Evolutionary conservation across 2,329 filamentous ascomycete genomes (phyloP).

Genomic region (Cercospora sp.): DNA sequence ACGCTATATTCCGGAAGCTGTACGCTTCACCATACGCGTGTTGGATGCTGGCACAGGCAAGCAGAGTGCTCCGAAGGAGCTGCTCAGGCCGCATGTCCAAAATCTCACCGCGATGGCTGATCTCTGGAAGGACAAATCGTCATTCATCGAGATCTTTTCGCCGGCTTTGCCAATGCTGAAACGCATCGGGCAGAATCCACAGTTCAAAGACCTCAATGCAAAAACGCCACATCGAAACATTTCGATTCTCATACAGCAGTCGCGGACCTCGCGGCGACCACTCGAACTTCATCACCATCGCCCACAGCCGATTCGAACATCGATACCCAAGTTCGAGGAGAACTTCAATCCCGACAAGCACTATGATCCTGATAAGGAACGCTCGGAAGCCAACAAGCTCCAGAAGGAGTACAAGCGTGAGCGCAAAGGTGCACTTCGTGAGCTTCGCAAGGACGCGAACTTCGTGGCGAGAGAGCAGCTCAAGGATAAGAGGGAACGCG

Average conservation of each 20-base stretch:
- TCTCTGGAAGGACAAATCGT: slow-evolving; percentile 70
- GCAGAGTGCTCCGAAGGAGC: background rate
- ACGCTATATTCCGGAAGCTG: slow-evolving; percentile 83
- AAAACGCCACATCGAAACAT: slow-evolving; percentile 62
- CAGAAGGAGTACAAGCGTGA: slow-evolving; percentile 91
- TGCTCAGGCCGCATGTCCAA: slow-evolving; percentile 57
- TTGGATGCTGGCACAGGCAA: slow-evolving; percentile 51
- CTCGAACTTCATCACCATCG: slow-evolving; percentile 87
- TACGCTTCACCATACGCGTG: slow-evolving; percentile 78
- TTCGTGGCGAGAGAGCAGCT: slow-evolving; percentile 91
- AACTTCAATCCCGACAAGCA: slow-evolving; percentile 91
- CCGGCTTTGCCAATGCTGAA: slow-evolving; percentile 47
- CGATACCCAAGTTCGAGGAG: slow-evolving; percentile 94
- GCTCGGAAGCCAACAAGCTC: slow-evolving; percentile 80
- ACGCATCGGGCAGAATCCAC: background rate
- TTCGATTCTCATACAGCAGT: slow-evolving; percentile 59
- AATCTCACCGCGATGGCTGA: slow-evolving; percentile 69
- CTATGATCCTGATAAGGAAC: slow-evolving; percentile 93
- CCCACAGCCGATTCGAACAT: slow-evolving; percentile 82
- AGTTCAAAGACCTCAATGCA: slow-evolving; percentile 35
- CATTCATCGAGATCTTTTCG: slow-evolving; percentile 77
- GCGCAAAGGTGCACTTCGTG: slow-evolving; percentile 89
- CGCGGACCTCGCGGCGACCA: slow-evolving; percentile 69
- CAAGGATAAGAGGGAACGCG: slow-evolving; percentile 87
- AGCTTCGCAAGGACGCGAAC: slow-evolving; percentile 90